phyloP scores from a whole-genome alignment of 768 basidiomycete genomes.

The Russula ochroleuca region DNA sequence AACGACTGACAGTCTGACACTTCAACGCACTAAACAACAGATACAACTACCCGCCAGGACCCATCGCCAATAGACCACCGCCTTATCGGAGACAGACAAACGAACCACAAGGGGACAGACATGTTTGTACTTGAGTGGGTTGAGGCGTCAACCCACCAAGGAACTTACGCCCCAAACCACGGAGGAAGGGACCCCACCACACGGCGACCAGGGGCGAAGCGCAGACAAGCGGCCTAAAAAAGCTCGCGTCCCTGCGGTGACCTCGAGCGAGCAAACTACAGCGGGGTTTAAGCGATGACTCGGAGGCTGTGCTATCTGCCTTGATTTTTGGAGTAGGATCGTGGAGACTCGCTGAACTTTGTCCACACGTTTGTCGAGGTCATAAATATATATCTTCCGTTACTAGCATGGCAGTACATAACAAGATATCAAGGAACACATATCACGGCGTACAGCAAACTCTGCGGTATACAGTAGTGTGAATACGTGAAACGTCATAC shows the following conservation, averaged over 20 bases:
- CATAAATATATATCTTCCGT: neutral
- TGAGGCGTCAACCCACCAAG: neutral
- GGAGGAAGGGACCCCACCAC: neutral
- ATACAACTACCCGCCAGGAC: neutral
- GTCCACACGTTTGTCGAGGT: neutral
- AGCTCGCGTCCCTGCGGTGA: neutral
- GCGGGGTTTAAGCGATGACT: neutral
- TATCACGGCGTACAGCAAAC: neutral
- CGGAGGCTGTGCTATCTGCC: no score
- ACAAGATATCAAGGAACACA: neutral
- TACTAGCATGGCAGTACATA: neutral
- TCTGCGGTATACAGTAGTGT: neutral
- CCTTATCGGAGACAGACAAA: neutral
- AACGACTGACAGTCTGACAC: neutral
- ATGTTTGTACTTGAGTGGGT: no score
- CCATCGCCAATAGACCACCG: neutral
- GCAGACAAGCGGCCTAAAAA: no score
- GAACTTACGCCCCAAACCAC: neutral
- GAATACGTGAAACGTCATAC: conserved; percentile 1
- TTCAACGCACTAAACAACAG: neutral
- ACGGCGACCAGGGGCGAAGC: neutral
- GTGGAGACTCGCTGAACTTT: neutral
- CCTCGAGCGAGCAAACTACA: neutral
- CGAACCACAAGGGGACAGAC: neutral
- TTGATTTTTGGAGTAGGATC: no score